phyloP scores from a whole-genome alignment of 164 flowering plant species.

The Saururus chinensis region DNA sequence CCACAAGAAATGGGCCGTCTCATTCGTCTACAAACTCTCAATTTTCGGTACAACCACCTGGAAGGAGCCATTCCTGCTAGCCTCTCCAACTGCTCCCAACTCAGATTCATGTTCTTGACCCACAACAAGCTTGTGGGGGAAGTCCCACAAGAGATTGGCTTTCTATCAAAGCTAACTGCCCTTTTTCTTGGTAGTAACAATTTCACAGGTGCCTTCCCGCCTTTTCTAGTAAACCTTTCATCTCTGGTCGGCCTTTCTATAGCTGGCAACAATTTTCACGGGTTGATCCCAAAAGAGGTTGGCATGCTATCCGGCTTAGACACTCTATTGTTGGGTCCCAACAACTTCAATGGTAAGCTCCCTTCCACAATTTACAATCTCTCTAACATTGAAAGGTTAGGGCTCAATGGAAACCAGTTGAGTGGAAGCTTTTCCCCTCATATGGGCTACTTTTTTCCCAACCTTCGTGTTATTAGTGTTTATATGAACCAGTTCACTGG shows the following conservation, averaged over 20 bases:
- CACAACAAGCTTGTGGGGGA: no score
- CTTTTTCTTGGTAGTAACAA: conserved; percentile 2
- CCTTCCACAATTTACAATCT: neutral
- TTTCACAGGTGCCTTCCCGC: conserved; percentile 14
- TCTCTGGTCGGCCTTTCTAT: neutral
- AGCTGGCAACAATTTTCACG: neutral
- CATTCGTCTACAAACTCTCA: neutral
- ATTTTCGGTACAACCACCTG: neutral
- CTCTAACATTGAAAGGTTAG: neutral
- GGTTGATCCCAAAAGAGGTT: neutral
- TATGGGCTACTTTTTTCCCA: conserved; percentile 20
- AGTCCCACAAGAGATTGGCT: neutral
- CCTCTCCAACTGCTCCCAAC: no score
- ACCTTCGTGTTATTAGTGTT: conserved; percentile 15
- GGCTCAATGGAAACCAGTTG: conserved; percentile 1
- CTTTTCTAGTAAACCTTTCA: conserved; percentile 12
- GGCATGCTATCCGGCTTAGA: neutral
- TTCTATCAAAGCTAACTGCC: neutral
- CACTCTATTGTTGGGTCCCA: neutral
- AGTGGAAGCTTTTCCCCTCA: conserved; percentile 11
- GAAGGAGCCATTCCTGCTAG: conserved; percentile 1
- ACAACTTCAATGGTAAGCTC: neutral
- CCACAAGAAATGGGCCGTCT: conserved; percentile 9
- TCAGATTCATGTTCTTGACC: no score
- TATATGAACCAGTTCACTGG: conserved; percentile 34